Evolutionary conservation across 805 yeast genomes (phyloP).

Genomic region (Myxozyma vanderwaltii): DNA sequence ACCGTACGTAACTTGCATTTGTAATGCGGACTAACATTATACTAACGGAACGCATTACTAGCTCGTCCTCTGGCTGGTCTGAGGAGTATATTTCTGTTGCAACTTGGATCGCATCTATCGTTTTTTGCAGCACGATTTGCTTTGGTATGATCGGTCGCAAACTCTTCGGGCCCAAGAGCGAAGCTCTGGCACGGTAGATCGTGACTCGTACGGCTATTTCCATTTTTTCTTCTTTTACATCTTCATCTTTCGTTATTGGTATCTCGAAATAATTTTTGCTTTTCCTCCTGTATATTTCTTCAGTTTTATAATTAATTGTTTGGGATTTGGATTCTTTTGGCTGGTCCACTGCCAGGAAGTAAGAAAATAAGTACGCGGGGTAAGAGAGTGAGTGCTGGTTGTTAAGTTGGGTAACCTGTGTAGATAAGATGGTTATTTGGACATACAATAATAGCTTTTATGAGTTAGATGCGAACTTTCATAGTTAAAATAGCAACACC

Average conservation of each 20-base stretch:
- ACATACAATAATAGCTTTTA: not conserved
- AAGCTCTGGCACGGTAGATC: not conserved
- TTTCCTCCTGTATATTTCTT: not conserved
- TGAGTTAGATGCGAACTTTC: not conserved
- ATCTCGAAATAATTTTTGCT: not conserved
- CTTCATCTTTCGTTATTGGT: not conserved
- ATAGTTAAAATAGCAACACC: too few relatives aligned
- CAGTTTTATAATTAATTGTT: not conserved
- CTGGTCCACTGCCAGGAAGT: not conserved
- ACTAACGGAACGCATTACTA: conserved; percentile 28
- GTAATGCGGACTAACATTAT: conserved; percentile 13
- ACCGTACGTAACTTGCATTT: conserved; percentile 16
- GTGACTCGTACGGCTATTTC: too few relatives aligned
- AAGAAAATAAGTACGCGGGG: not conserved
- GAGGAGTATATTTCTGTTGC: conserved; percentile 38
- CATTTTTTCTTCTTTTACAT: too few relatives aligned
- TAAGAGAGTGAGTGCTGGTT: too few relatives aligned
- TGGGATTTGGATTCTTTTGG: conserved; percentile 1
- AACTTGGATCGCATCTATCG: conserved; percentile 39
- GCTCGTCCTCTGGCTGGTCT: conserved; percentile 24
- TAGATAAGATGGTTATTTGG: too few relatives aligned
- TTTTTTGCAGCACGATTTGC: conserved; percentile 44
- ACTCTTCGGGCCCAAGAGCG: conserved; percentile 29
- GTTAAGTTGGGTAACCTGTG: too few relatives aligned
- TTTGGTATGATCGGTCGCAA: conserved; percentile 47